Conservation (phyloP, 2,329 filamentous ascomycete genomes). For the Neofusicoccum umdonicola region DNA sequence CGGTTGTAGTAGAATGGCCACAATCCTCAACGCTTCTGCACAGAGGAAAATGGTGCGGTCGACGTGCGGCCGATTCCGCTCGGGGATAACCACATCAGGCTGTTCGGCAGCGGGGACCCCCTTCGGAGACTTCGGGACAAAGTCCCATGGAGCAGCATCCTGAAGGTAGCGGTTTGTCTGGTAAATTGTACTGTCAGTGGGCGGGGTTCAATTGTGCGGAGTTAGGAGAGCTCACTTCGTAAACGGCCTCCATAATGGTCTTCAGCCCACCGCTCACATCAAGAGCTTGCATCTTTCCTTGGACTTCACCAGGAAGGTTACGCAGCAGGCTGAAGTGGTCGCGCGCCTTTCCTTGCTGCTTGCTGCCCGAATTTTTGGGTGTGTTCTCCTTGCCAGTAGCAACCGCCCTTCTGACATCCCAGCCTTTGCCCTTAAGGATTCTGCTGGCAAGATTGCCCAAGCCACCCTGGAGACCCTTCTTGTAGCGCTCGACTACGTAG, state of each 20-base stretch:
- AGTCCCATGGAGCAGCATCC: slow-evolving; percentile 66
- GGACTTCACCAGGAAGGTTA: slow-evolving; percentile 43
- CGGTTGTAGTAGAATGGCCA: slow-evolving; percentile 82
- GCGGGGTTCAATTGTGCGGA: neutral
- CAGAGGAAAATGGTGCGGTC: slow-evolving; percentile 66
- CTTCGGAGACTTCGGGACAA: slow-evolving; percentile 31
- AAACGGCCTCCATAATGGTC: slow-evolving; percentile 61
- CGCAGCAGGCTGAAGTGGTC: slow-evolving; percentile 23
- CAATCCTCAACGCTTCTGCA: slow-evolving; percentile 74
- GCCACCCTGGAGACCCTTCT: slow-evolving; percentile 71
- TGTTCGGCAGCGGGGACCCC: neutral
- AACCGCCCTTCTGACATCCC: slow-evolving; percentile 65
- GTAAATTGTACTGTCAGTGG: neutral
- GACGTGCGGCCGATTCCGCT: slow-evolving; percentile 35
- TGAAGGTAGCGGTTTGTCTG: slow-evolving; percentile 69
- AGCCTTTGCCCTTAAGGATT: slow-evolving; percentile 65
- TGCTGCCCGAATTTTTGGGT: slow-evolving; percentile 23
- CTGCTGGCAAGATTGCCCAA: slow-evolving; percentile 79
- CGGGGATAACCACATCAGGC: neutral
- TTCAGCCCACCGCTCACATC: slow-evolving; percentile 66
- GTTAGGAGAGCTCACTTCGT: slow-evolving; percentile 21
- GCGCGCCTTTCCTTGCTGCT: slow-evolving; percentile 27
- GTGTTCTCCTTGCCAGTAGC: slow-evolving; percentile 27
- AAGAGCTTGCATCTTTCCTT: slow-evolving; percentile 59
- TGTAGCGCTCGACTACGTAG: slow-evolving; percentile 72